Evolutionary conservation across 1,284 basidiomycete genomes (phyloP).

Genomic region (Puccinia horiana): DNA sequence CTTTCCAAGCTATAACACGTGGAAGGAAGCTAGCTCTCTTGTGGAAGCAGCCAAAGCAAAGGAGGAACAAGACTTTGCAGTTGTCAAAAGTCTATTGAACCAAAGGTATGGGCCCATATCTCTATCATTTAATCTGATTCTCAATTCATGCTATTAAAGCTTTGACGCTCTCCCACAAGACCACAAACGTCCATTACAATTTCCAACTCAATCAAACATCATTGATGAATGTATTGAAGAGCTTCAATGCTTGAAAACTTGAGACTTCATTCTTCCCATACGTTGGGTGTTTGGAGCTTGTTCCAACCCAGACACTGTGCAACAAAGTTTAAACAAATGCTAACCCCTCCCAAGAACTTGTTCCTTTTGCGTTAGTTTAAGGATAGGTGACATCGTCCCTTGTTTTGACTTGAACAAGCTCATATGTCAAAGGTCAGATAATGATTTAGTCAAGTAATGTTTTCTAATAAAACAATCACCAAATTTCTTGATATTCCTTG

Average conservation of each 20-base stretch:
- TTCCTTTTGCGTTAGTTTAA: no score
- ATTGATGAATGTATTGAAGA: background rate
- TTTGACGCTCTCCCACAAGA: slow-evolving; percentile 3
- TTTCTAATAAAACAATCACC: no score
- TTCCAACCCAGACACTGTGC: no score
- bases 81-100: slow-evolving; percentile 6
- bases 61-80: background rate
- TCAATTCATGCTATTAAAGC: background rate
- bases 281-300: background rate
- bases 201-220: background rate
- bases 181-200: background rate
- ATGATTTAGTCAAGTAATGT: no score
- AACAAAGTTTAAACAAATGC: no score
- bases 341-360: background rate
- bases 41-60: background rate
- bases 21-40: no score
- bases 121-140: background rate
- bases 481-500: no score
- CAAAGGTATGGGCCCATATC: background rate
- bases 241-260: background rate
- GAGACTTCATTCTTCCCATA: background rate
- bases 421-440: no score
- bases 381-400: no score
- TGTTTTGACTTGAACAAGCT: no score
- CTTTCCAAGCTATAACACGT: background rate